These are phyloP conservation scores for Spongospora subterranea DNA, from an alignment of 208 protist genomes.

Conservation along the genomic window DNA sequence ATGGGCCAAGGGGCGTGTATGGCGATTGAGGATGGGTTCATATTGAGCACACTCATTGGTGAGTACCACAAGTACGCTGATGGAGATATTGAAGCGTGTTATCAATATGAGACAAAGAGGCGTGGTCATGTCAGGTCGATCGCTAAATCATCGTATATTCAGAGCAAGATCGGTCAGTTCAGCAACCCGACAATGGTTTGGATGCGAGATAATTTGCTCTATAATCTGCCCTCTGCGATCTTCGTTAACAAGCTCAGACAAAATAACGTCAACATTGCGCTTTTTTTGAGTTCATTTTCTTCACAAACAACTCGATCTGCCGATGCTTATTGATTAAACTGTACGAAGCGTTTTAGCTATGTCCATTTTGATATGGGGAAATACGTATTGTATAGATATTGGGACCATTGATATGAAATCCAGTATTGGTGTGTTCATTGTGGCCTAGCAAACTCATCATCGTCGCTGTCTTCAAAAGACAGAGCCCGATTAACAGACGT, in stretches of 20 bases:
- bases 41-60: neutral
- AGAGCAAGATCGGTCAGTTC: constrained; percentile 38
- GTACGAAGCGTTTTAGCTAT: neutral
- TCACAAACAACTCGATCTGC: neutral
- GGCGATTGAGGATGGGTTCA: constrained; percentile 32
- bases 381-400: no score
- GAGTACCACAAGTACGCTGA: neutral
- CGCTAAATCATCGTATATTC: constrained; percentile 5
- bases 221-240: neutral
- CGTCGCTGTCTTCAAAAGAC: neutral
- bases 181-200: constrained; percentile 15
- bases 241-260: constrained; percentile 3
- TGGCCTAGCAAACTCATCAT: no score
- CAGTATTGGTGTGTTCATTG: no score
- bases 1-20: constrained; percentile 50
- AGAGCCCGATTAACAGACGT: neutral
- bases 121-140: neutral
- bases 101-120: constrained; percentile 7
- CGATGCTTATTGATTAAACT: neutral
- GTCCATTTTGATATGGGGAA: neutral
- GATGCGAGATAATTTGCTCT: constrained; percentile 14
- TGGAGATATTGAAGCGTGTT: constrained; percentile 49
- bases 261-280: neutral
- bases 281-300: neutral
- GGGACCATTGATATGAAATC: no score